Conservation (phyloP, 805 yeast species). For the Starmera dryadoides region DNA sequence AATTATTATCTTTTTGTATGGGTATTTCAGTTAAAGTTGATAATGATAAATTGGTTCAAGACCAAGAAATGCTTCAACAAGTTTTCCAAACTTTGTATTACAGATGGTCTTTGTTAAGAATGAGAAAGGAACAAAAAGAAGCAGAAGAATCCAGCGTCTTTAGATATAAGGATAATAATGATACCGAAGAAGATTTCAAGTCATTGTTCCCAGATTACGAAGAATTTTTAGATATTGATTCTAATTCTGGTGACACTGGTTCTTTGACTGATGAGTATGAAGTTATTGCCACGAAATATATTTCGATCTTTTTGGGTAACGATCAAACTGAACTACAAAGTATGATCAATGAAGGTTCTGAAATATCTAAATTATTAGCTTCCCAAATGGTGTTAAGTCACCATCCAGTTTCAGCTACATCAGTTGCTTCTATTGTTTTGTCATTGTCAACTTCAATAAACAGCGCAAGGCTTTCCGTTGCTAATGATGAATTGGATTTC, state of each 20-base stretch:
- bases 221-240: slow-evolving; percentile 40
- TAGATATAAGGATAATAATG: slow-evolving; percentile 57
- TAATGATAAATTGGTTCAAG: slow-evolving; percentile 7
- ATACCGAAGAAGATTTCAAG: slow-evolving; percentile 74
- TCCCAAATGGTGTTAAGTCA: neutral
- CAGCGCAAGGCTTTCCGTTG: slow-evolving; percentile 18
- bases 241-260: slow-evolving; percentile 11
- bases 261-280: slow-evolving; percentile 38
- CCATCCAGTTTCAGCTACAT: slow-evolving; percentile 17
- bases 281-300: slow-evolving; percentile 41
- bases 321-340: slow-evolving; percentile 13
- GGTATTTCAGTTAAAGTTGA: slow-evolving; percentile 18
- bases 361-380: slow-evolving; percentile 22
- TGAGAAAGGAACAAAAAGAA: slow-evolving; percentile 58
- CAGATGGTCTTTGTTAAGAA: slow-evolving; percentile 72
- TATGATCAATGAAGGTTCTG: slow-evolving; percentile 35
- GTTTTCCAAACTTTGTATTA: slow-evolving; percentile 58
- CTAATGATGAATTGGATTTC: slow-evolving; percentile 40
- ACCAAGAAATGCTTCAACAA: slow-evolving; percentile 28
- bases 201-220: slow-evolving; percentile 85
- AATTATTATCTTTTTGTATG: slow-evolving; percentile 41
- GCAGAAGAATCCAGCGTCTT: slow-evolving; percentile 56
- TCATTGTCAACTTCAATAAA: slow-evolving; percentile 27
- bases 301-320: slow-evolving; percentile 29
- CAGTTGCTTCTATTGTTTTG: slow-evolving; percentile 28